Evolutionary conservation across 1,139 yeast genomes (phyloP), one percentile per base, ranked within the genome.

Genomic region (Yamadazyma kanchanaburiensis): DNA sequence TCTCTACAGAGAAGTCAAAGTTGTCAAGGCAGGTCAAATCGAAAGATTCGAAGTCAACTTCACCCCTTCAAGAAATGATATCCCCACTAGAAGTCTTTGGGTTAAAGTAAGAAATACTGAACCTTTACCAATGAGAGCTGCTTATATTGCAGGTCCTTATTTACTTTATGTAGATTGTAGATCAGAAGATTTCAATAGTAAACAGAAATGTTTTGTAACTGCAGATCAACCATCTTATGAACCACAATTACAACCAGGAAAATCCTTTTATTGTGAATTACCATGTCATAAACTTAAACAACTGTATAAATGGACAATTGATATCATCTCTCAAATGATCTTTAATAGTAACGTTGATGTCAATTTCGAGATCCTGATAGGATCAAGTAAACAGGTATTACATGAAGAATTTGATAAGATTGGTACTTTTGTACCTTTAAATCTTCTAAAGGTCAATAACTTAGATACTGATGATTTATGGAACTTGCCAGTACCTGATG

Each of bases 61-160:
- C 37, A 43, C 57, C 5, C 70, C 10, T 25, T 58, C 66, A 3
- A 44, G 57, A 3, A 18, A 18, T 7, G 7, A 7, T 10, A 10
- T 7, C 9, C 20, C 20, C 20, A 10, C 10, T 10, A 18, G 9
- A 7, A 56, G 46, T 26, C 43, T 68, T 11, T 83, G 80, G 77
- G 61, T 89, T 11, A 78, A 77, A 41, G 72, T 91, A 22, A 77
- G 77, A 44, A 91, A 91, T 53, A 66, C 65, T 5, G 95, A 87
- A 46, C 77, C 79, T 34, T 54, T 85, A 8, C 78, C 96, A 0
- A 59, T 85, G 44, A 58, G 96, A 27, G 96, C 97, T 0, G 95
- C 95, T 0, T 86, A 82, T 49, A 60, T 91, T 15, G 80, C 88
- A 24, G 98, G 97, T 0, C 98, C 98, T 0, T 89, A 77, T 49